Percentiles rank a stretch among this genome's conserved stretches.
phyloP scores from a whole-genome alignment of 495 filamentous ascomycete genomes.

The Aspergillus kassunensis region DNA sequence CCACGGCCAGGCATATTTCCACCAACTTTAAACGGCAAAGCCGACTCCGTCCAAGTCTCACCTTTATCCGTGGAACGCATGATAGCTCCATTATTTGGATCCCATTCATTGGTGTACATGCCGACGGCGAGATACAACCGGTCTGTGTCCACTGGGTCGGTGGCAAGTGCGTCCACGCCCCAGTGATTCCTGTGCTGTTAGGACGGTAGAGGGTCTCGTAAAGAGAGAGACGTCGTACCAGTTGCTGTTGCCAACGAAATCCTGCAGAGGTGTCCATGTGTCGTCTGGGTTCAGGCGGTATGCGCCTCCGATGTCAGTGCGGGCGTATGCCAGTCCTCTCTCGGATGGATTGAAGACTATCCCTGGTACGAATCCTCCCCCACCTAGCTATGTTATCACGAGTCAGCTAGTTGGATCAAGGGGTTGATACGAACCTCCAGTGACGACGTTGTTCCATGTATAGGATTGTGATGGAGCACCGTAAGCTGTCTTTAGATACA shows the following conservation, averaged over 20 bases:
- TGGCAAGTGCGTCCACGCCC: constrained; percentile 15
- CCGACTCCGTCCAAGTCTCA: constrained; percentile 13
- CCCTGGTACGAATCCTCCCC: constrained; percentile 14
- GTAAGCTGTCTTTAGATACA: constrained; percentile 1
- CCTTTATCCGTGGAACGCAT: constrained; percentile 14
- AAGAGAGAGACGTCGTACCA: constrained; percentile 1
- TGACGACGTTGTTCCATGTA: constrained; percentile 16
- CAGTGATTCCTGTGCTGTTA: constrained; percentile 10
- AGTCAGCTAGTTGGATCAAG: neutral
- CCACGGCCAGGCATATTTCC: constrained; percentile 19
- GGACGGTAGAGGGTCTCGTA: neutral
- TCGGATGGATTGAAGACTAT: constrained; percentile 15
- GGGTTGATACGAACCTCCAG: constrained; percentile 4
- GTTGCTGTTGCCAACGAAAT: constrained; percentile 7
- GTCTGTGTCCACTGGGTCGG: constrained; percentile 12
- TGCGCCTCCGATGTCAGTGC: constrained; percentile 16
- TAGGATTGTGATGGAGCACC: constrained; percentile 13
- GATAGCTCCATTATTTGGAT: constrained; percentile 13
- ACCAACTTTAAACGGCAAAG: constrained; percentile 15
- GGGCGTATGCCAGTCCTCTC: constrained; percentile 11
- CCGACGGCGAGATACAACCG: constrained; percentile 14
- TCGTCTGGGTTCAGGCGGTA: constrained; percentile 18
- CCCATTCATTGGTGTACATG: constrained; percentile 17
- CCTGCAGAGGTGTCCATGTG: constrained; percentile 12
- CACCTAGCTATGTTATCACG: neutral